Evolutionary conservation across 352 stramenopile genomes (phyloP).

Genomic region (Phytophthora idaei): DNA sequence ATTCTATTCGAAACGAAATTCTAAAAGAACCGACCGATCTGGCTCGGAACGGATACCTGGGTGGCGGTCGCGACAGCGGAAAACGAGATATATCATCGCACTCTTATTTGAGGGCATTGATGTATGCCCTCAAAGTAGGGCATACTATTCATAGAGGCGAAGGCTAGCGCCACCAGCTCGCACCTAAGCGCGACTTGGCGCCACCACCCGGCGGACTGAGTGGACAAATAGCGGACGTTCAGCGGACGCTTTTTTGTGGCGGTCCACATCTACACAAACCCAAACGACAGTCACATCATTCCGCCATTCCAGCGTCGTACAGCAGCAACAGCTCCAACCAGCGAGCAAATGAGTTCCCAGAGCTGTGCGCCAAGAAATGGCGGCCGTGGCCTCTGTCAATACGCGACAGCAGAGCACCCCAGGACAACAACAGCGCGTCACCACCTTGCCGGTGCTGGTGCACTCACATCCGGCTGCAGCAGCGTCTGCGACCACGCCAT

Average conservation of each 20-base stretch:
- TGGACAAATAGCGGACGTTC: slow-evolving; percentile 30
- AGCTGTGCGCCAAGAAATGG: slow-evolving; percentile 10
- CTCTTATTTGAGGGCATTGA: too few species aligned
- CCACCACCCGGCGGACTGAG: slow-evolving; percentile 5
- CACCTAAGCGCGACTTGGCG: background rate
- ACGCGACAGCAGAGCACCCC: slow-evolving; percentile 1
- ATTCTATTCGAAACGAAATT: too few species aligned
- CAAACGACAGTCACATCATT: slow-evolving; percentile 38
- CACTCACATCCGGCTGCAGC: background rate
- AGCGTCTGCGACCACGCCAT: background rate
- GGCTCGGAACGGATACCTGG: too few species aligned
- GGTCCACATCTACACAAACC: slow-evolving; percentile 36
- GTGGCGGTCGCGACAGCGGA: too few species aligned
- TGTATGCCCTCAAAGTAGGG: too few species aligned
- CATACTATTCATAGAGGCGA: too few species aligned
- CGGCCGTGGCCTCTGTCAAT: slow-evolving; percentile 8
- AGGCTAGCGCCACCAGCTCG: too few species aligned
- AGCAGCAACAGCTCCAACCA: slow-evolving; percentile 2
- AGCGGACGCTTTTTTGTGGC: background rate
- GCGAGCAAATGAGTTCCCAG: slow-evolving; percentile 22
- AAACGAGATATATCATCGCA: too few species aligned
- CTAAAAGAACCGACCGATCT: too few species aligned
- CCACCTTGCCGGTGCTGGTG: background rate
- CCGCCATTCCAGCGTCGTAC: slow-evolving; percentile 23
- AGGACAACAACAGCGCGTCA: slow-evolving; percentile 1